A percentile compares a stretch with the other conserved stretches of the same genome.
Conservation (phyloP, 2,329 filamentous ascomycete genomes). For the Rhexocercosporidium sp. region DNA sequence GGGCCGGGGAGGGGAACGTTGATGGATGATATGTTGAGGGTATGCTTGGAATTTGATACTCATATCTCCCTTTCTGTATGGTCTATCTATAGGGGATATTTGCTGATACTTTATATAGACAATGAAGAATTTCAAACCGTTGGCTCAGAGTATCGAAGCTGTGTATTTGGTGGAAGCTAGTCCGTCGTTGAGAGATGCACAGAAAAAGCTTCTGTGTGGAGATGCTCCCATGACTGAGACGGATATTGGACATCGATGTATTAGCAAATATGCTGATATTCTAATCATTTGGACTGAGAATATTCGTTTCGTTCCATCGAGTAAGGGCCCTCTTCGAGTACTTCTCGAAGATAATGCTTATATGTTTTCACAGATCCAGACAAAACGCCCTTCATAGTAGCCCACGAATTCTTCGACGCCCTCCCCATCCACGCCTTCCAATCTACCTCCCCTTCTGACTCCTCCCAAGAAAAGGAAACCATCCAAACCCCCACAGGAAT, state of each 20-base stretch:
- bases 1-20: conserved; percentile 92
- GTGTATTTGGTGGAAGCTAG: conserved; percentile 97
- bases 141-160: conserved; percentile 79
- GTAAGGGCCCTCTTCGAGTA: conserved; percentile 18
- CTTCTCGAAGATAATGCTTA: background rate
- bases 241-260: conserved; percentile 74
- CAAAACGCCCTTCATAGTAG: conserved; percentile 89
- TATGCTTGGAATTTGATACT: conserved; percentile 50
- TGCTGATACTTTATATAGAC: conserved; percentile 59
- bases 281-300: conserved; percentile 90
- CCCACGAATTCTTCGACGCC: conserved; percentile 98
- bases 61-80: background rate
- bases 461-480: conserved; percentile 34
- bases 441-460: conserved; percentile 61
- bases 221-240: conserved; percentile 71
- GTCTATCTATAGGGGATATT: background rate
- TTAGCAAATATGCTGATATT: conserved; percentile 74
- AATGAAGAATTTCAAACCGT: conserved; percentile 79
- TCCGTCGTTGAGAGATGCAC: conserved; percentile 73
- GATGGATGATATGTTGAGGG: conserved; percentile 94
- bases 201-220: conserved; percentile 83
- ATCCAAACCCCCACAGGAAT: conserved; percentile 49
- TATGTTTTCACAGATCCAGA: conserved; percentile 56
- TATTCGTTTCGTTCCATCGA: conserved; percentile 37
- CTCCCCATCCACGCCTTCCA: conserved; percentile 96